Evolutionary conservation across 345 rosid genomes (phyloP).

Genomic region (Reutealis trisperma): DNA sequence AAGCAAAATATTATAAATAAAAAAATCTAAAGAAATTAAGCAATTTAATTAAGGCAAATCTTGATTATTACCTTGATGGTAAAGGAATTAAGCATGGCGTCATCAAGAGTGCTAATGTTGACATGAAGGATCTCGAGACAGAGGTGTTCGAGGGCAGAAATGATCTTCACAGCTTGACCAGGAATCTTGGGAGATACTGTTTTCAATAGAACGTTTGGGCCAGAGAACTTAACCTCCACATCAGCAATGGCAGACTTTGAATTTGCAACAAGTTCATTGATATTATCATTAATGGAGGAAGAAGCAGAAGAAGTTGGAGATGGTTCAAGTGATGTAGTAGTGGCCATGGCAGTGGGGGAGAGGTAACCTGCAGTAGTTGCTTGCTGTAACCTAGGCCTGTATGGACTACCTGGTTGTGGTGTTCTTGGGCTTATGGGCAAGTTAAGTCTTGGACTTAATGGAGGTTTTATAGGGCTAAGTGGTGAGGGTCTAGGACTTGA

Average conservation of each 20-base stretch:
- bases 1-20: too few relatives aligned
- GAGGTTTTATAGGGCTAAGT: conserved; percentile 70
- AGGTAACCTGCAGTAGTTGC: conserved; percentile 27
- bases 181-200: conserved; percentile 84
- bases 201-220: conserved; percentile 72
- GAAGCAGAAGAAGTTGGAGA: conserved; percentile 70
- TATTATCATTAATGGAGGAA: conserved; percentile 38
- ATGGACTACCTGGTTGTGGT: conserved; percentile 73
- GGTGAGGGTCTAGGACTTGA: conserved; percentile 70
- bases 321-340: conserved; percentile 39
- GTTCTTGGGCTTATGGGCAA: conserved; percentile 84
- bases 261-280: conserved; percentile 76
- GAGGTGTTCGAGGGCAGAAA: conserved; percentile 74
- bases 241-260: conserved; percentile 83
- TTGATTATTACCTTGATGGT: conserved; percentile 78
- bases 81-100: conserved; percentile 79
- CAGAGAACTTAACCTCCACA: conserved; percentile 91
- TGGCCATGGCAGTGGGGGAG: conserved; percentile 41
- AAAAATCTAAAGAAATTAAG: too few relatives aligned
- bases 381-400: conserved; percentile 47
- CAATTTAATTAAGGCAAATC: too few relatives aligned
- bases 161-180: conserved; percentile 77
- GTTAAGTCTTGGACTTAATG: conserved; percentile 52
- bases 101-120: conserved; percentile 63
- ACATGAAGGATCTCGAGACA: conserved; percentile 78